Base-by-base conservation (phyloP, 345 rosid genomes). In the Hevea brasiliensis region DNA sequence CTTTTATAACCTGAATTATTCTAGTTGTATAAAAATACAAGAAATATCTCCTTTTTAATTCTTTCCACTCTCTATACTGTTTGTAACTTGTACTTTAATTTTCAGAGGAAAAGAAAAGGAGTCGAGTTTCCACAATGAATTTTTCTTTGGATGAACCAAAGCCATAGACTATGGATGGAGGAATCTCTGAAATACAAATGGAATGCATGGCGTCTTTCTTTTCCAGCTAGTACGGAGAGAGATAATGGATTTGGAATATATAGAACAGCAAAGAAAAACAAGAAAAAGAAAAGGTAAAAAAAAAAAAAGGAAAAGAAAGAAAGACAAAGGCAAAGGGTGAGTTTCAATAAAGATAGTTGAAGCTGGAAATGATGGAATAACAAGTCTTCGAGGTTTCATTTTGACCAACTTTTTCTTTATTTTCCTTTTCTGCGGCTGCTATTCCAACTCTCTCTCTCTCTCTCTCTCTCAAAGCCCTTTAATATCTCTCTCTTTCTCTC, bases 271-370 rank as follows among this genome's bases (percentile, higher is more conserved):
- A 2, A 27, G 21, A 18, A 12, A 71, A 66, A 55, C 32, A 13
- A 32, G 47, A 50, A 44, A 1, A 41, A 5, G 13, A 37, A 50
- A 17, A 64, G 45, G 60, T 15, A 50, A 21, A 61, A 53, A 42
- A 74, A 70, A 74, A 45, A 23, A 71, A 81, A 65, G 71, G 58
- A 47, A 61, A 23, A 21, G 24, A 42, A 18, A 35, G 26, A 83
- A 79, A 67, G 70, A 81, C 37, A 87, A 75, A 76, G 72, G 73
- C 74, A 83, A 47, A 76, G 72, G 83, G 85, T 54, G 86, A 77
- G 82, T 80, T 81, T 85, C 88, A 80, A 85, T 85, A 87, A 87
- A 85, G 85, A 79, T 58, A 45, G 74, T 55, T 74, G 68, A 79
- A 65, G 77, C 63, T 75, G 75, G 70, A 42, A 76, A 74, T 68